Conservation (phyloP, 2,329 filamentous ascomycete genomes). For the Exophiala sp. region DNA sequence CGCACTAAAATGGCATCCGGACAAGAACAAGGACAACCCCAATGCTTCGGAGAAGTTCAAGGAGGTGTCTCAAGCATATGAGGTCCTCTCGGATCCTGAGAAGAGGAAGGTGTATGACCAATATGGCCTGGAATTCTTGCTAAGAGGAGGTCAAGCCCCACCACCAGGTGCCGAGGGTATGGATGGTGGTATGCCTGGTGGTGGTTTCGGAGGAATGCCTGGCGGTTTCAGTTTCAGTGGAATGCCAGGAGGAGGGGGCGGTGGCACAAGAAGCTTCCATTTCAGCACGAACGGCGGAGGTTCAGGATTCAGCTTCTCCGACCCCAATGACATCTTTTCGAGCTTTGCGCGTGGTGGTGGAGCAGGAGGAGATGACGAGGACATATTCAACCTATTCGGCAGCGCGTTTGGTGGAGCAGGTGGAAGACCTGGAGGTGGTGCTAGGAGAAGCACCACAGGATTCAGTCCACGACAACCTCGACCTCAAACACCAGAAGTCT, state of each 20-base stretch:
- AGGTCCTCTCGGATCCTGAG: constrained; percentile 94
- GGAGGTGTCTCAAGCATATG: constrained; percentile 94
- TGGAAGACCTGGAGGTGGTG: constrained; percentile 36
- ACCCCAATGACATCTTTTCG: constrained; percentile 78
- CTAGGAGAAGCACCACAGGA: constrained; percentile 32
- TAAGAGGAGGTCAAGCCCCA: constrained; percentile 72
- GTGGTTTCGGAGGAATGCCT: constrained; percentile 50
- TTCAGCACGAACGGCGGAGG: constrained; percentile 50
- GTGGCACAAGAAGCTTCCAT: constrained; percentile 47
- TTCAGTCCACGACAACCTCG: constrained; percentile 25
- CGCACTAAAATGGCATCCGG: constrained; percentile 88
- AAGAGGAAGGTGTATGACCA: constrained; percentile 95
- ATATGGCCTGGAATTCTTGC: constrained; percentile 87
- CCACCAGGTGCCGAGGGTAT: constrained; percentile 54
- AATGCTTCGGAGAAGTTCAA: constrained; percentile 91
- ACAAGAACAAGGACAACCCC: constrained; percentile 95
- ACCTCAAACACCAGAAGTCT: constrained; percentile 71
- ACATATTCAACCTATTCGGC: constrained; percentile 54
- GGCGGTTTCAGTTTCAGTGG: constrained; percentile 49
- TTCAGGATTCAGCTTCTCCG: constrained; percentile 75
- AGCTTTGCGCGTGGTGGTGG: constrained; percentile 66
- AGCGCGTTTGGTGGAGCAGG: constrained; percentile 40
- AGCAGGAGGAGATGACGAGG: constrained; percentile 49
- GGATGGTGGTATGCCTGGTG: constrained; percentile 48
- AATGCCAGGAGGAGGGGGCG: constrained; percentile 54